Percentiles rank a stretch among this genome's conserved stretches.
These are phyloP conservation scores for Medicago ruthenica DNA, from an alignment of 306 rosid genomes.

Conservation along the genomic window DNA sequence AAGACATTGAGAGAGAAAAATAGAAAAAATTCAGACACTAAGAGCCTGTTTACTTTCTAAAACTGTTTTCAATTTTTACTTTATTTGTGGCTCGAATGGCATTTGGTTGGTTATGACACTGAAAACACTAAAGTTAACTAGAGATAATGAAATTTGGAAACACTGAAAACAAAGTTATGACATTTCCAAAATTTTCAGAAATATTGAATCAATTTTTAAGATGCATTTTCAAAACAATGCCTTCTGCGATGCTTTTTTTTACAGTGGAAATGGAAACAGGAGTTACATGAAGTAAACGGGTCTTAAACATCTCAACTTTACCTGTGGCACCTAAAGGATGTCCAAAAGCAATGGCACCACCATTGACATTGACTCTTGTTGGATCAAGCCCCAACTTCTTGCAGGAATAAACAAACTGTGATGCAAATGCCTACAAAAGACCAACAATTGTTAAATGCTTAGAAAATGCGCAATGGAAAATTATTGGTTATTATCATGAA, in stretches of 20 bases:
- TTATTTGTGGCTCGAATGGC: too few species aligned
- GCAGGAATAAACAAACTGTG: constrained; percentile 79
- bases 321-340: constrained; percentile 98
- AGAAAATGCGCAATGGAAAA: constrained; percentile 32
- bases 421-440: constrained; percentile 85
- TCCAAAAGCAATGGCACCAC: constrained; percentile 94
- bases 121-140: too few species aligned
- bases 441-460: constrained; percentile 6
- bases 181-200: too few species aligned
- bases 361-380: constrained; percentile 79
- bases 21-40: not conserved
- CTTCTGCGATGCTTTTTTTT: too few species aligned
- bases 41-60: too few species aligned
- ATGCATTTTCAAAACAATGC: too few species aligned
- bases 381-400: constrained; percentile 87
- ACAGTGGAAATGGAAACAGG: too few species aligned
- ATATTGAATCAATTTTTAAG: too few species aligned
- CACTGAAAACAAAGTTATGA: too few species aligned
- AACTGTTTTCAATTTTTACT: too few species aligned
- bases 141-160: too few species aligned
- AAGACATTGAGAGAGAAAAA: not conserved
- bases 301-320: constrained; percentile 27
- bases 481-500: not conserved
- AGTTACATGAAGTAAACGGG: not conserved
- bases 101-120: too few species aligned